A percentile compares a stretch with the other conserved stretches of the same genome.
Evolutionary conservation across 768 basidiomycete genomes (phyloP).

Genomic region (Sporobolomyces pararoseus): DNA sequence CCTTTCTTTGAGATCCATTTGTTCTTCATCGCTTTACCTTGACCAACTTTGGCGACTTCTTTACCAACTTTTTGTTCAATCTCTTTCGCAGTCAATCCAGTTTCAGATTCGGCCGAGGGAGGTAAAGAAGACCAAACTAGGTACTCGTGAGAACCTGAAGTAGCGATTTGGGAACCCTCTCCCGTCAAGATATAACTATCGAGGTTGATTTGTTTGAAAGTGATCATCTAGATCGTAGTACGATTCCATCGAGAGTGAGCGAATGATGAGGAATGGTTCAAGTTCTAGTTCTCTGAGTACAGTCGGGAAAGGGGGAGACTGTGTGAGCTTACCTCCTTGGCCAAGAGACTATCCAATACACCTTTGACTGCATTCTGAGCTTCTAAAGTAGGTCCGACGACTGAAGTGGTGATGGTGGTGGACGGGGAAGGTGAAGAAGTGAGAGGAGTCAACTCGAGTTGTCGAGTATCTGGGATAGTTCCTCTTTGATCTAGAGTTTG

Average conservation of each 20-base stretch:
- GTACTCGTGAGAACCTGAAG: conserved; percentile 87
- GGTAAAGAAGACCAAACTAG: conserved; percentile 86
- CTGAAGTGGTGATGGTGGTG: not conserved
- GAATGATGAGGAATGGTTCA: not conserved
- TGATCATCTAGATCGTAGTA: conserved; percentile 64
- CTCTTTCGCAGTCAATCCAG: conserved; percentile 23
- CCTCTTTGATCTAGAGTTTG: conserved; percentile 39
- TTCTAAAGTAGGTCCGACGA: conserved; percentile 41
- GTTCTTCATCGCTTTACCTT: conserved; percentile 92
- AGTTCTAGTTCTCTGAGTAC: not conserved
- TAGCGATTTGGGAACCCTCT: conserved; percentile 75
- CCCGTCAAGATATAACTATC: conserved; percentile 68
- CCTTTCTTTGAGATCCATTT: conserved; percentile 94
- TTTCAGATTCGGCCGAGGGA: not conserved
- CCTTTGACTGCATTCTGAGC: conserved; percentile 76
- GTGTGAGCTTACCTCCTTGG: conserved; percentile 63
- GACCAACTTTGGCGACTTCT: conserved; percentile 86
- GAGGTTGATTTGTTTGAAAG: conserved; percentile 71
- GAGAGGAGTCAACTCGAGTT: conserved; percentile 41
- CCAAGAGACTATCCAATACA: conserved; percentile 81
- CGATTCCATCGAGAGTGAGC: not conserved
- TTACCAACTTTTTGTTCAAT: conserved; percentile 61
- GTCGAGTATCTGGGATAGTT: conserved; percentile 48
- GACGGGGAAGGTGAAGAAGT: conserved; percentile 41
- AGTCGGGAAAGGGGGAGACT: not conserved